A percentile compares a stretch with the other conserved stretches of the same genome.
Evolutionary conservation across 2,329 filamentous ascomycete species (phyloP).

Genomic region (Colletotrichum aenigma): DNA sequence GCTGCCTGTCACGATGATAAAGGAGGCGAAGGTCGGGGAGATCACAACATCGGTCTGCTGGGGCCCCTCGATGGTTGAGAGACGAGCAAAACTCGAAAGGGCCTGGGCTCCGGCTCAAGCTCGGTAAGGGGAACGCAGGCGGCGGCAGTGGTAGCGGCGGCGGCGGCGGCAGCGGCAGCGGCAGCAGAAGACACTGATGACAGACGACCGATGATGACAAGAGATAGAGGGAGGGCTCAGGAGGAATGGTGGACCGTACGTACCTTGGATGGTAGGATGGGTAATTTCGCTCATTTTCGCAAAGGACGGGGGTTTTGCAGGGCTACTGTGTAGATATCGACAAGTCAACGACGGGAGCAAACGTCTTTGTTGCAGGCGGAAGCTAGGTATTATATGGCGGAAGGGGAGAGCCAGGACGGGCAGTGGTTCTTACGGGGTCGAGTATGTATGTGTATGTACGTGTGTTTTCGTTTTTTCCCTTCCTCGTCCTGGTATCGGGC

Average conservation of each 20-base stretch:
- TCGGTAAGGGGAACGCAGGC: background rate
- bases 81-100: background rate
- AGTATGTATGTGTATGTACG: background rate
- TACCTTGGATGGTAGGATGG: slow-evolving; percentile 64
- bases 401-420: slow-evolving; percentile 9
- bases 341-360: slow-evolving; percentile 2
- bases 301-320: slow-evolving; percentile 9
- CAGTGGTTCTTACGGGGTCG: background rate
- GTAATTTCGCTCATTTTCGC: slow-evolving; percentile 57
- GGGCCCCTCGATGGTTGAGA: background rate
- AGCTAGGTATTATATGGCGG: slow-evolving; percentile 6
- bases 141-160: background rate
- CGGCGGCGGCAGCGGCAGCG: background rate
- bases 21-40: background rate
- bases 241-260: slow-evolving; percentile 28
- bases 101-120: background rate
- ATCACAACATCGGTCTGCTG: background rate
- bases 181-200: background rate
- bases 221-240: background rate
- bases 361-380: background rate
- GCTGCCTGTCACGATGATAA: background rate
- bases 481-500: background rate
- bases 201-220: background rate
- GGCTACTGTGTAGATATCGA: slow-evolving; percentile 13
- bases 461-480: background rate